Base-by-base conservation (phyloP, 169 alveolate species). In the Theileria annulata region DNA sequence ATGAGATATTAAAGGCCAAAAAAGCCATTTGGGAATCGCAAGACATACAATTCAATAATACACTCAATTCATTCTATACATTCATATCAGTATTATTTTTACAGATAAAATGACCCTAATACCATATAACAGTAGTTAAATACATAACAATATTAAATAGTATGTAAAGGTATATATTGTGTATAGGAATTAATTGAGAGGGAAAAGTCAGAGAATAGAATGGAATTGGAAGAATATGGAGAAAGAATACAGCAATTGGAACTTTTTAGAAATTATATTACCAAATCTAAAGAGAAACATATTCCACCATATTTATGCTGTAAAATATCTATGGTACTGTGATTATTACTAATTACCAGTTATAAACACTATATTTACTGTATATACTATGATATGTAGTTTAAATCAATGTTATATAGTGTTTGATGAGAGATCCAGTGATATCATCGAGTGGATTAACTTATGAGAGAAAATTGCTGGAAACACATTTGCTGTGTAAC, bases 341-440 rank as follows among this genome's bases (percentile, higher is more conserved):
- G 10, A 5, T 19, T 56, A 56, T 10, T 3, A 10, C n/a, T 56
- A 56, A 56, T 10, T 4, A 56, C 10, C 63, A 54, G 27, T 21
- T 54, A 6, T 54, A 54, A 6, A 3, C 8, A 35, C 47, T 35
- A 35, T 35, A 3, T 35, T 8, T 35, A 35, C 47, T 35, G 47
- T 35, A 8, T 25, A 25, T 64, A 19, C 13, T 64, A 5, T 5
- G 8, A 8, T 30, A 21, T 64, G 8, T 64, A 19, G 28, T 35
- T 5, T 35, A 8, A 8, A 5, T 5, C 8, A 35, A 8, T 35
- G 47, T 27, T 6, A 47, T 56, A 47, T 79, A 89, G 96, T 90
- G 94, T 30, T 42, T 93, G 69, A 93, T 93, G 96, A 90, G 87
- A 68, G 96, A 93, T 51, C 96, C 96, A 4, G 96, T 93, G 9